phyloP scores from a whole-genome alignment of 441 rosid genomes.

The Populus hybrid region DNA sequence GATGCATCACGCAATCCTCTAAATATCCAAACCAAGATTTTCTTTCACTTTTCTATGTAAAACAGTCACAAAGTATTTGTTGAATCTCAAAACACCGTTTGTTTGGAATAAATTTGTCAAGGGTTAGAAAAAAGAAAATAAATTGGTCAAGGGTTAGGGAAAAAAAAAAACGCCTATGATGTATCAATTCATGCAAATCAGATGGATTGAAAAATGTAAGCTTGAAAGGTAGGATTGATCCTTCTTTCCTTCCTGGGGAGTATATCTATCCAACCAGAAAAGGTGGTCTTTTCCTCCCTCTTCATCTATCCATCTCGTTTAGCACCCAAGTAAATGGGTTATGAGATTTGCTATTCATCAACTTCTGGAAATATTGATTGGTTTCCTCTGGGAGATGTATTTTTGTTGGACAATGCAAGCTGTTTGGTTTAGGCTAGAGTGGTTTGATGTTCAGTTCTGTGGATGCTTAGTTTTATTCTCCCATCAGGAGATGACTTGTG shows the following conservation, averaged over 20 bases:
- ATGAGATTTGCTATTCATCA: neutral
- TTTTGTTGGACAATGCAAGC: neutral
- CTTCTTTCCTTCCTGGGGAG: neutral
- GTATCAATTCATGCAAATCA: neutral
- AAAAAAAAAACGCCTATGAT: neutral
- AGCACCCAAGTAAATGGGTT: neutral
- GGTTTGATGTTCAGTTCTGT: neutral
- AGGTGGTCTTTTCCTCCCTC: neutral
- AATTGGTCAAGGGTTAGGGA: no score
- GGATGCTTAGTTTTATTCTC: no score
- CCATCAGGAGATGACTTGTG: neutral
- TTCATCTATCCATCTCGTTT: neutral
- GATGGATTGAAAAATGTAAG: neutral
- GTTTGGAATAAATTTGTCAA: neutral
- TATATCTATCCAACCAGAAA: neutral
- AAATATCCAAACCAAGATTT: neutral
- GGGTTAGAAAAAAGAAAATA: neutral
- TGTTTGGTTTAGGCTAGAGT: neutral
- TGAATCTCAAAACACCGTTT: neutral
- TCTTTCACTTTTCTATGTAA: neutral
- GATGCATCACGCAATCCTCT: neutral
- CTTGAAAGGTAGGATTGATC: neutral
- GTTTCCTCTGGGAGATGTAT: neutral
- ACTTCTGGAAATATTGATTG: neutral
- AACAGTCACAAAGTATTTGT: neutral